Evolutionary conservation across 176 grass and related monocot species (phyloP), one percentile per base, ranked within the genome.

Genomic region (Bonia amplexicaulis): DNA sequence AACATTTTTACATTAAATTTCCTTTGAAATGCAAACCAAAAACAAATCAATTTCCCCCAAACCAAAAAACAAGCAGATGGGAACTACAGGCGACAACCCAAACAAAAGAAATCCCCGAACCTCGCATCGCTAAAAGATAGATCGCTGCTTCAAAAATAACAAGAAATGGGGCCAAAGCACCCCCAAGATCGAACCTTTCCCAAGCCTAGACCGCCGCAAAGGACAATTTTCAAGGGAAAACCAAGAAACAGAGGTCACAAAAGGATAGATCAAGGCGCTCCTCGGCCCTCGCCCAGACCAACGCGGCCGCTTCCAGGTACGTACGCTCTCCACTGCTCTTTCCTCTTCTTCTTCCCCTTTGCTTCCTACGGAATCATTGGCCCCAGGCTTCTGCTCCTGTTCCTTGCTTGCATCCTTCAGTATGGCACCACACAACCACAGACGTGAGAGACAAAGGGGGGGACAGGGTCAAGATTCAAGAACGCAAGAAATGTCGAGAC

Each of bases 221-320:
- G 27, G 29, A 16, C 60, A 53, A 48, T 48, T 46, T 69, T 40
- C 45, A n/a, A 73, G 7, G 29, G 47, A 25, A 63, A 27, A 81
- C 14, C 57, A 71, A 76, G 33, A 86, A 82, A 46, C 71, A 31
- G 12, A 42, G 33, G 20, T 2, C 51, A 17, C 48, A 26, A 45
- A 67, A 41, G 71, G 55, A 26, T 14, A 42, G 70, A 80, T 42
- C 62, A 82, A 77, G 19, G 22, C 59, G 52, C 14, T 69, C 12
- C 88, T 90, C 78, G 86, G 78, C 83, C 12, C 88, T 90, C 78
- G 82, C 83, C 83, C 20, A 86, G 77, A 81, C 80, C 88, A 82
- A 82, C 65, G 53, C 15, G 1, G 16, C 25, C 22, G 51, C n/a
- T 77, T 77, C 12, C 33, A 59, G 35, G 22, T 78, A 16, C 46